phyloP scores from a whole-genome alignment of 306 rosid species.

The Quercus variabilis region DNA sequence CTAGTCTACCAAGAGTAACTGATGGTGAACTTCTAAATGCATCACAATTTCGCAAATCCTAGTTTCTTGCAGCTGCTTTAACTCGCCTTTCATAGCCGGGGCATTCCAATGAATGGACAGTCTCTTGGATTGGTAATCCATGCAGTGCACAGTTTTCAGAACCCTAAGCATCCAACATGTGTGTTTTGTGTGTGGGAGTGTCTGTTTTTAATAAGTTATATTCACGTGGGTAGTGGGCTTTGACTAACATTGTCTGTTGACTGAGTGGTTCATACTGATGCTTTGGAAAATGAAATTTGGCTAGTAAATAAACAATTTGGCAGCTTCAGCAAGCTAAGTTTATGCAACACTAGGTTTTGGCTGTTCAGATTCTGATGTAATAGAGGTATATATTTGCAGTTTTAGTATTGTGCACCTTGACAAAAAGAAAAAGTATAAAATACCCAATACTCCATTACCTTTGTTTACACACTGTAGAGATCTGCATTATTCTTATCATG shows the following conservation, averaged over 20 bases:
- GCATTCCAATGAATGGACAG: neutral
- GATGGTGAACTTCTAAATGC: neutral
- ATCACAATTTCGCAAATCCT: neutral
- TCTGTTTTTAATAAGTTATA: neutral
- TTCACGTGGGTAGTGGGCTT: neutral
- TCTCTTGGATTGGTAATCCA: neutral
- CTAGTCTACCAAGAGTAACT: neutral
- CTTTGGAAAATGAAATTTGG: neutral
- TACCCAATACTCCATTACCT: neutral
- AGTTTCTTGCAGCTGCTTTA: neutral
- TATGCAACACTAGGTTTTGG: too few species aligned
- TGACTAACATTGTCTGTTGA: neutral
- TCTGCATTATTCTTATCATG: neutral
- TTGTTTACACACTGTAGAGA: neutral
- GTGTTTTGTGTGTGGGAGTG: neutral
- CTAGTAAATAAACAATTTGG: neutral
- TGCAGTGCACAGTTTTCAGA: neutral
- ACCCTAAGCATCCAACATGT: neutral
- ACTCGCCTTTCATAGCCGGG: neutral
- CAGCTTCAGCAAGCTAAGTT: too few species aligned
- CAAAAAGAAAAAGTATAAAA: too few species aligned
- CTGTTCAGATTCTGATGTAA: too few species aligned
- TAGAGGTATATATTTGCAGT: too few species aligned
- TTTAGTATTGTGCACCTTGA: too few species aligned
- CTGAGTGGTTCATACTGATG: neutral